Conservation (phyloP, 768 basidiomycete species). For the Kwoniella newhampshirensis region DNA sequence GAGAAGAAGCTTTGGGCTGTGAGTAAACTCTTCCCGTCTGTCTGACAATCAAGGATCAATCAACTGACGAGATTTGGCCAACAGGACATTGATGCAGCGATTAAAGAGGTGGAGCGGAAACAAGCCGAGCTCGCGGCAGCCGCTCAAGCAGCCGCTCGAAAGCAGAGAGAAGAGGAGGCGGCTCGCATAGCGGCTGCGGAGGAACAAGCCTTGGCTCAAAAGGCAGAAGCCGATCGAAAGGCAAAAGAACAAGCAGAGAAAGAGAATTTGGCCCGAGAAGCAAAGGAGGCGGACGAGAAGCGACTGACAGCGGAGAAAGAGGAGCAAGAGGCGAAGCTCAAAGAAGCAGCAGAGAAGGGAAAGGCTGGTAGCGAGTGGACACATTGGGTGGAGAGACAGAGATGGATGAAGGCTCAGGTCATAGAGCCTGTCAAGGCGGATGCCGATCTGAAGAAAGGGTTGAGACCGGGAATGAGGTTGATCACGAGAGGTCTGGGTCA, state of each 20-base stretch:
- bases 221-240: conserved; percentile 59
- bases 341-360: conserved; percentile 30
- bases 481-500: conserved; percentile 49
- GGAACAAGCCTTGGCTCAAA: conserved; percentile 35
- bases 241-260: conserved; percentile 54
- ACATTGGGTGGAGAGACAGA: conserved; percentile 45
- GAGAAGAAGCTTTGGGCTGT: conserved; percentile 63
- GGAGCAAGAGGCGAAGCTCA: conserved; percentile 19
- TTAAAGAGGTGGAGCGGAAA: conserved; percentile 25
- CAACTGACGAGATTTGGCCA: neutral
- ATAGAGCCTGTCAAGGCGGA: conserved; percentile 65
- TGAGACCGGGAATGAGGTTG: conserved; percentile 41
- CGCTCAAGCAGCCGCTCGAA: conserved; percentile 9
- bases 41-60: neutral
- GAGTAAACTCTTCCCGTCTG: neutral
- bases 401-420: conserved; percentile 40
- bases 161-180: conserved; percentile 51
- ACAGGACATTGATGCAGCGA: conserved; percentile 41
- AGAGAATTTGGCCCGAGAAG: conserved; percentile 19
- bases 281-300: conserved; percentile 19
- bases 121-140: conserved; percentile 23
- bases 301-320: conserved; percentile 32
- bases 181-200: conserved; percentile 52
- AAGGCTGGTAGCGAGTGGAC: conserved; percentile 34
- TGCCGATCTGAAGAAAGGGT: conserved; percentile 32